Evolutionary conservation across 495 filamentous ascomycete genomes (phyloP).

Genomic region (Staphylotrichum tortipilum): DNA sequence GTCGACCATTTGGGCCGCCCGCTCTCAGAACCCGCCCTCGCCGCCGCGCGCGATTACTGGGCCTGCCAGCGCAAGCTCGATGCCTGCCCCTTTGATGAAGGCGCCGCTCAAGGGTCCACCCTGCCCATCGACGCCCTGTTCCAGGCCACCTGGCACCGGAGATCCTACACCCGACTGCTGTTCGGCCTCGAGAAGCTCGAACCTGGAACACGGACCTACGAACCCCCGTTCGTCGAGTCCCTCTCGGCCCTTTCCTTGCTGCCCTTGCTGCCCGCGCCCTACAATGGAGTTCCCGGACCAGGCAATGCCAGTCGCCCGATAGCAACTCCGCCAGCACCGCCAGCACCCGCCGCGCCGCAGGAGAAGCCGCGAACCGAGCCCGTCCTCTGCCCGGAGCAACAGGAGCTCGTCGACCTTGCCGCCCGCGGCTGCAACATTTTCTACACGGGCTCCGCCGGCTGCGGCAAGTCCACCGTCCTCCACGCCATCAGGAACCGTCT

Average conservation of each 20-base stretch:
- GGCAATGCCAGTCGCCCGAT: too few relatives aligned
- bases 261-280: neutral
- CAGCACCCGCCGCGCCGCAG: neutral
- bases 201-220: slow-evolving; percentile 8
- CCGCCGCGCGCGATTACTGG: slow-evolving; percentile 1
- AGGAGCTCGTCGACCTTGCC: slow-evolving; percentile 40
- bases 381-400: slow-evolving; percentile 38
- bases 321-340: too few relatives aligned
- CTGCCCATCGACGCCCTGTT: neutral
- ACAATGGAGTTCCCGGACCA: too few relatives aligned
- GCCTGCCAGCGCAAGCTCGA: neutral
- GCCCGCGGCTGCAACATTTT: slow-evolving; percentile 47
- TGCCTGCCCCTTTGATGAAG: neutral
- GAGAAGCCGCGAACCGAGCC: slow-evolving; percentile 3
- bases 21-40: neutral
- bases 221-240: slow-evolving; percentile 10
- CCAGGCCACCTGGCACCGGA: neutral
- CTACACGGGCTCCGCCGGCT: slow-evolving; percentile 54
- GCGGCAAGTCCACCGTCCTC: slow-evolving; percentile 51
- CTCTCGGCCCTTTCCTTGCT: neutral
- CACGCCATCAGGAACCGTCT: slow-evolving; percentile 38
- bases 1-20: neutral
- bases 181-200: slow-evolving; percentile 2
- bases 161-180: neutral
- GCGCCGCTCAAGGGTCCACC: neutral